Percentiles rank a stretch among this genome's conserved stretches.
Evolutionary conservation across 164 flowering plant genomes (phyloP).

Genomic region (Chloranthus sessilifolius): DNA sequence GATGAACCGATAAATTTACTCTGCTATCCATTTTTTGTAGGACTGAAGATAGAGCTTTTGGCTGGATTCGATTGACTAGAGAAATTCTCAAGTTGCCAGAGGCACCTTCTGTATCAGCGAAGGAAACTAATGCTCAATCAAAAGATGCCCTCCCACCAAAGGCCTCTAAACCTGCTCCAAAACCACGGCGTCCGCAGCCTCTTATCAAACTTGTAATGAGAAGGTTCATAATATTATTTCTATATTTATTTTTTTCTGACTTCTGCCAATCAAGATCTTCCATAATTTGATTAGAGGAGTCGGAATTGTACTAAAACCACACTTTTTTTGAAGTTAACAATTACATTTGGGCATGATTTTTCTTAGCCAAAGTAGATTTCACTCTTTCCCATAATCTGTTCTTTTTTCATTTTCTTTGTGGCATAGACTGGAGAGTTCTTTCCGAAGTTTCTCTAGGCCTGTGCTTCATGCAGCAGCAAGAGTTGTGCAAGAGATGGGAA

Average conservation of each 20-base stretch:
- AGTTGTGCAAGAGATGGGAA: conserved; percentile 99
- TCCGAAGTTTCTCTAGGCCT: conserved; percentile 97
- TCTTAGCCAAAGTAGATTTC: too few relatives aligned
- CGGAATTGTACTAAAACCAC: too few relatives aligned
- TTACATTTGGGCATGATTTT: too few relatives aligned
- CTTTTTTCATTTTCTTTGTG: background rate
- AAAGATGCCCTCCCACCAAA: conserved; percentile 61
- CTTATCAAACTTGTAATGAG: conserved; percentile 98
- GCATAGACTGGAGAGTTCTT: conserved; percentile 88
- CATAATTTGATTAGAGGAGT: too few relatives aligned
- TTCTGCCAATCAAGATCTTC: too few relatives aligned
- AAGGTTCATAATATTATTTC: conserved; percentile 53
- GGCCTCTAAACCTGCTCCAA: conserved; percentile 53
- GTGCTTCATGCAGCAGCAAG: conserved; percentile 98
- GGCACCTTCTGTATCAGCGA: conserved; percentile 63
- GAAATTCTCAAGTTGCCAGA: conserved; percentile 96
- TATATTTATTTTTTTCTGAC: too few relatives aligned
- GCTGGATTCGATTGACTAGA: conserved; percentile 93
- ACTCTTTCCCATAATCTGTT: too few relatives aligned
- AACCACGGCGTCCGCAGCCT: conserved; percentile 92
- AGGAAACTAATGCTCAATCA: conserved; percentile 54
- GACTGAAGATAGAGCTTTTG: conserved; percentile 95
- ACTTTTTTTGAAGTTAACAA: too few relatives aligned
- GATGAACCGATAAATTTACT: background rate
- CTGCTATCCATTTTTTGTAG: conserved; percentile 29